These are phyloP conservation scores for Plasmodium gallinaceum DNA, from an alignment of 169 alveolate genomes.

Conservation along the genomic window DNA sequence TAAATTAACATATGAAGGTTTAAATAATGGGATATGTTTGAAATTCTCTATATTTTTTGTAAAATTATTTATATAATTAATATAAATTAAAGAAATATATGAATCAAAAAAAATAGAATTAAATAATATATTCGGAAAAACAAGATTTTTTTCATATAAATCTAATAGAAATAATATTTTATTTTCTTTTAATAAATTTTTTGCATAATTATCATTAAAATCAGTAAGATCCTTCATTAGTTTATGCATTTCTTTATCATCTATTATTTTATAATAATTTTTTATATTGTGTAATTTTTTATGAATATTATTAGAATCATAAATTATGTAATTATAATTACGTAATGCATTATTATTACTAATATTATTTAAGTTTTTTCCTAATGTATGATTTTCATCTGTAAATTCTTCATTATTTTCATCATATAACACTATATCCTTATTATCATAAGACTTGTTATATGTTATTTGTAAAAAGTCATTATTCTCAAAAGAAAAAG, in stretches of 20 bases:
- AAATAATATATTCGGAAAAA: slow-evolving; percentile 19
- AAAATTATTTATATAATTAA: slow-evolving; percentile 39
- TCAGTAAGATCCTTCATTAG: slow-evolving; percentile 43
- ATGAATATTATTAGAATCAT: slow-evolving; percentile 15
- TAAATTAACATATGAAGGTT: slow-evolving; percentile 45
- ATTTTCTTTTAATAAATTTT: slow-evolving; percentile 35
- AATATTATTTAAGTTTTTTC: neutral
- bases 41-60: slow-evolving; percentile 9
- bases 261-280: slow-evolving; percentile 29
- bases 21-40: slow-evolving; percentile 36
- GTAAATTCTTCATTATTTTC: neutral
- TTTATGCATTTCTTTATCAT: slow-evolving; percentile 55
- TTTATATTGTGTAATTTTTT: slow-evolving; percentile 2
- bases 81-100: slow-evolving; percentile 32
- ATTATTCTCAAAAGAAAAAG: slow-evolving; percentile 18
- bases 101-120: slow-evolving; percentile 44
- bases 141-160: slow-evolving; percentile 39
- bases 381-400: neutral
- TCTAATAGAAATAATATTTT: slow-evolving; percentile 32
- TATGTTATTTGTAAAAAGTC: slow-evolving; percentile 44
- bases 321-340: slow-evolving; percentile 5
- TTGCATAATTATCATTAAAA: slow-evolving; percentile 50
- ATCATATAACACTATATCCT: slow-evolving; percentile 32
- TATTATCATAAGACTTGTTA: neutral
- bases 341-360: neutral